Base-by-base conservation (phyloP, 1,284 basidiomycete species). In the Apiotrichum brassicae region DNA sequence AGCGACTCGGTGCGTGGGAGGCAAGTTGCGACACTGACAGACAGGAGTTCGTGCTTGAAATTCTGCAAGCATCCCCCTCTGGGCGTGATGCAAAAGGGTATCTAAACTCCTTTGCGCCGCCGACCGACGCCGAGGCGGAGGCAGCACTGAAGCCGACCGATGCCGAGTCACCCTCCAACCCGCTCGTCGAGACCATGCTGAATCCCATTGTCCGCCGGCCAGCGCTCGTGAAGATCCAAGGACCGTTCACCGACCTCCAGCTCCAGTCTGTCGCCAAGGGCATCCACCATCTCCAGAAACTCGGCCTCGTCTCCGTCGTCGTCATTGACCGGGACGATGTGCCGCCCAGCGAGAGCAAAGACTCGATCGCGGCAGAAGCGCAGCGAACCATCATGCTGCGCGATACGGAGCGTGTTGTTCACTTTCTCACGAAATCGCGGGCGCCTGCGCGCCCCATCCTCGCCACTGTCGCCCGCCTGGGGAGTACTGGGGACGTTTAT, bases 211-310 rank as follows among this genome's bases (percentile, higher is more conserved):
- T 66, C 12, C 68, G 64, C 33, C 79, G 70, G 13, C 67, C 72
- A 2, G 92, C 92, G 1, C 82, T 99, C 9, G 93, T 99, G 66
- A 98, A 98, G 73, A 78, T 98, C 13, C 95, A 98, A 72, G 91
- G 94, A 3, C 95, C 95, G 1, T 98, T 98, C 71, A 88, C 83
- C n/a, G 86, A 95, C 71, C 80, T 84, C 12, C 95, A 98, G 69
- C 83, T 98, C 51, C 86, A 92, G 58, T 93, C 90, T 66, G 89
- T 99, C 58, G 84, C 87, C 25, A 83, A 87, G 36, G 95, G 95
- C 40, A 82, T 99, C 76, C 86, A 92, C 43, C 91, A 97, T 67
- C 82, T 99, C 43, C 89, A 94, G 71, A 93, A 91, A 65, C 84
- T 98, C 24, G 95, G 95, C 3, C 79, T 99, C 16, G 86, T 97